Evolutionary conservation across 2,329 filamentous ascomycete species (phyloP).

Genomic region (Penicillium sp.): DNA sequence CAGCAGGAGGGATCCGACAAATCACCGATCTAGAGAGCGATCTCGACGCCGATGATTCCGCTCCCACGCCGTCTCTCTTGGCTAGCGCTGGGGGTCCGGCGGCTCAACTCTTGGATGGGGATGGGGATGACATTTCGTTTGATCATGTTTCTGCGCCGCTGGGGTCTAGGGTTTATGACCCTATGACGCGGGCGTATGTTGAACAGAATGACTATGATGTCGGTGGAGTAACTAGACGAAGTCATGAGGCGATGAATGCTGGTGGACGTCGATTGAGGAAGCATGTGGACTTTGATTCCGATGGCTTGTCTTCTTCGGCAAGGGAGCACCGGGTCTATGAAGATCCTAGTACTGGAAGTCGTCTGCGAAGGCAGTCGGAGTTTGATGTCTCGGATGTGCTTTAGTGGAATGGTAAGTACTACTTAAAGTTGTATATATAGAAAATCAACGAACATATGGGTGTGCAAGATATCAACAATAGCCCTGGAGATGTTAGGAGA

Average conservation of each 20-base stretch:
- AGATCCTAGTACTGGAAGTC: constrained; percentile 21
- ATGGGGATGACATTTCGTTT: constrained; percentile 11
- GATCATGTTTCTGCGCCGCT: constrained; percentile 12
- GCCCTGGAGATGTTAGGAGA: background rate
- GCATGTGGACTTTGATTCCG: constrained; percentile 15
- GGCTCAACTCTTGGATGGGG: constrained; percentile 9
- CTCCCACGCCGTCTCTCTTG: background rate
- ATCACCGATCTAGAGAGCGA: constrained; percentile 34
- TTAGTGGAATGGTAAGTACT: background rate
- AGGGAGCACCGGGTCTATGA: constrained; percentile 19
- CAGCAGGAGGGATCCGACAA: constrained; percentile 25
- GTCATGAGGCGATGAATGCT: constrained; percentile 11
- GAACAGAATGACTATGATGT: constrained; percentile 19
- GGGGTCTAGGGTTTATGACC: constrained; percentile 16
- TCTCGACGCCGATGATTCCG: constrained; percentile 5
- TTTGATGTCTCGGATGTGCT: constrained; percentile 16
- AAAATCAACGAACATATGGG: background rate
- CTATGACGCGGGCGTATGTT: constrained; percentile 18
- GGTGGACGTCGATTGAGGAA: constrained; percentile 4
- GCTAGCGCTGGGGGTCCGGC: constrained; percentile 9
- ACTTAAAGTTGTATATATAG: background rate
- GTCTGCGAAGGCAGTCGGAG: constrained; percentile 16
- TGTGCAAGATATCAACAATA: background rate
- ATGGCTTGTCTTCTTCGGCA: constrained; percentile 5
- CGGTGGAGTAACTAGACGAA: constrained; percentile 10